phyloP scores from a whole-genome alignment of 192 early-diverging fungal species.

The Rhizophlyctis rosea region DNA sequence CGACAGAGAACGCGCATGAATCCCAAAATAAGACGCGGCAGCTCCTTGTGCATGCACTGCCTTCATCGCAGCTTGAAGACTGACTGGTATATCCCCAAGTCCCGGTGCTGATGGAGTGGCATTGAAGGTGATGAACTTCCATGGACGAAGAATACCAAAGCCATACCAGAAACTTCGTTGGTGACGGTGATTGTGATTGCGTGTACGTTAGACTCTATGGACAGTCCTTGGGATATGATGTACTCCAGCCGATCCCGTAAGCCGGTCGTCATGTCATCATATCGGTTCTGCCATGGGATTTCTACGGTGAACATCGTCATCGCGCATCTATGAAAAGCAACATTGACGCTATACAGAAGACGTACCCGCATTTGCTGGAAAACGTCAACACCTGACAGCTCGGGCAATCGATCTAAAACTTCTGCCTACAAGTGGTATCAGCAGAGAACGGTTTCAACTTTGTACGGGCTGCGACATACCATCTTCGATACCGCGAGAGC shows the following conservation, averaged over 20 bases:
- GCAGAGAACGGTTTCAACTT: background rate
- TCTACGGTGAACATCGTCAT: background rate
- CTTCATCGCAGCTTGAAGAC: slow-evolving; percentile 4
- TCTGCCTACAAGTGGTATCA: background rate
- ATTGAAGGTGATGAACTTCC: background rate
- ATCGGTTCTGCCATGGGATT: background rate
- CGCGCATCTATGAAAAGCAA: background rate
- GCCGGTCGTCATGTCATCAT: background rate
- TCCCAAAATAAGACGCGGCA: slow-evolving; percentile 4
- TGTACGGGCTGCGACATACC: slow-evolving; percentile 9
- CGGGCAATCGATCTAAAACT: background rate
- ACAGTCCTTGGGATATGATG: slow-evolving; percentile 18
- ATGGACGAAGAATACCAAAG: background rate
- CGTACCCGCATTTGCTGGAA: background rate
- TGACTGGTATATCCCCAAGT: slow-evolving; percentile 12
- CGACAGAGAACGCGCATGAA: slow-evolving; percentile 13
- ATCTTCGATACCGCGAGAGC: background rate
- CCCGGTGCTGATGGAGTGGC: slow-evolving; percentile 12
- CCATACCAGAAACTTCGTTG: slow-evolving; percentile 3
- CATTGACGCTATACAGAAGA: background rate
- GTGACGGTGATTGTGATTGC: slow-evolving; percentile 3
- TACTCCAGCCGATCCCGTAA: slow-evolving; percentile 23
- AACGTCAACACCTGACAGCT: background rate
- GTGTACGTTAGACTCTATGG: background rate
- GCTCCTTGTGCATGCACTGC: slow-evolving; percentile 1